Base-by-base conservation (phyloP, 1,284 basidiomycete genomes). In the Cystobasidium sp. region DNA sequence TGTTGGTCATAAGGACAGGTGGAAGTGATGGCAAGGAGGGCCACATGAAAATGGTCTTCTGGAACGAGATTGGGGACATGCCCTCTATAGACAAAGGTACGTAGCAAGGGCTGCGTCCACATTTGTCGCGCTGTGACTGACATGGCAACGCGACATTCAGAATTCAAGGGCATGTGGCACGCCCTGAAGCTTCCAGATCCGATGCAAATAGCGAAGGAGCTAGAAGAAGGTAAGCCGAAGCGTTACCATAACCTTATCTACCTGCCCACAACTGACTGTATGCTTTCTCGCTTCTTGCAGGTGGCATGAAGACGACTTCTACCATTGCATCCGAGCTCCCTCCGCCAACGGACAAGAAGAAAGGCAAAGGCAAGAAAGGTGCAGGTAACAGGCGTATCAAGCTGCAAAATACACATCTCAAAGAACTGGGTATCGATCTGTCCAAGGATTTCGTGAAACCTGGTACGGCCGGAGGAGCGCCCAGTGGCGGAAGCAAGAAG, bases 81-180 rank as follows among this genome's bases (percentile, higher is more conserved):
- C 73, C 78, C 52, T 82, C 84, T 20, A 88, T 95, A 9, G 93
- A 95, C 82, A 88, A 93, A 84, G 93, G 93, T 91, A 75, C 71
- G 87, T 74, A 24, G 6, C 31, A 1, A 2, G 18, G n/a, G 1
- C 72, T 7, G 46, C 24, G 14, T n/a, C 8, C 1, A 4, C 3
- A 20, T 24, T 39, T 0, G 5, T 8, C 51, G 8, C 16, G 72
- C 41, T 24, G 66, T 7, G 51, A 51, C 44, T 41, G 49, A 53
- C 22, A 20, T 37, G 3, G 9, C 12, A 39, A 9, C 37, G 37
- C 56, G 9, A 22, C 16, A 6, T 20, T 12, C 78, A 94, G 94
- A 96, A 82, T 96, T 96, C 81, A 84, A 86, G 70, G 89, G 93
- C 77, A 83, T 95, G 18, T 96, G 93, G 93, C 91, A 92, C 81